Percentiles rank a stretch among this genome's conserved stretches.
Conservation (phyloP, 306 rosid genomes). For the Rosa multiflora region DNA sequence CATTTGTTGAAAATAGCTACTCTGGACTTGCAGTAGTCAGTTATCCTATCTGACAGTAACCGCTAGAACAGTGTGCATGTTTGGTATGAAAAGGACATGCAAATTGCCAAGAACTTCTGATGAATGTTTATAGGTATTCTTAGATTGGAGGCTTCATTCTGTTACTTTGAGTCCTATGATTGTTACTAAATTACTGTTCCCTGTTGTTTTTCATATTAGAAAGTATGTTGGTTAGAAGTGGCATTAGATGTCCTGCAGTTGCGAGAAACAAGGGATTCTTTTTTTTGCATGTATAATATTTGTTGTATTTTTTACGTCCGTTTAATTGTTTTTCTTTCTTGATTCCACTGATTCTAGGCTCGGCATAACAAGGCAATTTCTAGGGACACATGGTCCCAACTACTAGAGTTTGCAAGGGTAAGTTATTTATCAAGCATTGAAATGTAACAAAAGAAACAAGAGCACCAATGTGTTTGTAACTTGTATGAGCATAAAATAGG, state of each 20-base stretch:
- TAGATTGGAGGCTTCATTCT: not conserved
- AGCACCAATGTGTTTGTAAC: not conserved
- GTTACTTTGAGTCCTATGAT: not conserved
- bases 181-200: not conserved
- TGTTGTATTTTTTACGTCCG: not conserved
- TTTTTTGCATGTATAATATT: not conserved
- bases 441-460: not conserved
- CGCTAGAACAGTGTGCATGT: not conserved
- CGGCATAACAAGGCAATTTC: conserved; percentile 96
- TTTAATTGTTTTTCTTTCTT: conserved; percentile 4
- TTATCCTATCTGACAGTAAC: not conserved
- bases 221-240: not conserved
- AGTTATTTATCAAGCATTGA: not conserved
- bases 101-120: not conserved
- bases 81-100: not conserved
- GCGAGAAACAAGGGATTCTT: not conserved
- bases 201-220: not conserved
- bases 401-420: conserved; percentile 97
- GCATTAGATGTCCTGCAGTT: not conserved
- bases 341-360: conserved; percentile 52
- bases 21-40: not conserved
- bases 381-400: conserved; percentile 98
- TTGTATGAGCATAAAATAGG: not conserved
- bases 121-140: not conserved
- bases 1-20: not conserved